phyloP scores from a whole-genome alignment of 345 rosid genomes.

The Eutrema yunnanense region DNA sequence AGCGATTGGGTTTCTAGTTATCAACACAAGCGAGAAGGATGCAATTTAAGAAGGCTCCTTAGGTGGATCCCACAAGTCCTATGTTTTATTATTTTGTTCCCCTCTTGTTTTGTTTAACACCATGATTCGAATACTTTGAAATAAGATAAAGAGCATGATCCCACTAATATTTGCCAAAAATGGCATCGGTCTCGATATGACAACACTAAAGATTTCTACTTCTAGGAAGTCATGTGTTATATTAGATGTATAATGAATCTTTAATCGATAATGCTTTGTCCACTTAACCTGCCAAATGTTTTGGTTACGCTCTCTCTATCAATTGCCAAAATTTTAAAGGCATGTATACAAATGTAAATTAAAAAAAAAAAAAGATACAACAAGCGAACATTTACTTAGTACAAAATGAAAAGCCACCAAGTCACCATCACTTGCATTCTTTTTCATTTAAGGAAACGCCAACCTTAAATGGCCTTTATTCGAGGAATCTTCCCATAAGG shows the following conservation, averaged over 20 bases:
- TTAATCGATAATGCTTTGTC: conserved; percentile 5
- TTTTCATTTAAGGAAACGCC: conserved; percentile 24
- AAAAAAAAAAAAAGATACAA: neutral
- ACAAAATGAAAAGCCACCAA: neutral
- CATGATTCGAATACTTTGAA: neutral
- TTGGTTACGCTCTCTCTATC: neutral
- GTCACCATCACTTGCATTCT: conserved; percentile 8
- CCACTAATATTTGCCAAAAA: conserved; percentile 21
- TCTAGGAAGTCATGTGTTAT: conserved; percentile 1
- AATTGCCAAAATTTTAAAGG: neutral
- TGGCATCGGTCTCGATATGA: neutral
- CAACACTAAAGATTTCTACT: conserved; percentile 18
- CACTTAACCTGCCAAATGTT: conserved; percentile 22
- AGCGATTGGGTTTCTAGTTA: neutral
- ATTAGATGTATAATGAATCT: neutral
- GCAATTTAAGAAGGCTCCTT: conserved; percentile 14
- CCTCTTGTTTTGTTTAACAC: neutral
- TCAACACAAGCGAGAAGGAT: neutral
- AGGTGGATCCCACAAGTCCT: conserved; percentile 9
- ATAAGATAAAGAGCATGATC: conserved; percentile 5
- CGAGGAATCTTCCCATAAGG: neutral
- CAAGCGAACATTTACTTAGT: neutral
- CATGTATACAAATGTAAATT: neutral
- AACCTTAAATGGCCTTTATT: conserved; percentile 7
- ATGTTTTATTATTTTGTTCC: neutral